Evolutionary conservation across 352 stramenopile species (phyloP).

Genomic region (Plasmopara halstedii): DNA sequence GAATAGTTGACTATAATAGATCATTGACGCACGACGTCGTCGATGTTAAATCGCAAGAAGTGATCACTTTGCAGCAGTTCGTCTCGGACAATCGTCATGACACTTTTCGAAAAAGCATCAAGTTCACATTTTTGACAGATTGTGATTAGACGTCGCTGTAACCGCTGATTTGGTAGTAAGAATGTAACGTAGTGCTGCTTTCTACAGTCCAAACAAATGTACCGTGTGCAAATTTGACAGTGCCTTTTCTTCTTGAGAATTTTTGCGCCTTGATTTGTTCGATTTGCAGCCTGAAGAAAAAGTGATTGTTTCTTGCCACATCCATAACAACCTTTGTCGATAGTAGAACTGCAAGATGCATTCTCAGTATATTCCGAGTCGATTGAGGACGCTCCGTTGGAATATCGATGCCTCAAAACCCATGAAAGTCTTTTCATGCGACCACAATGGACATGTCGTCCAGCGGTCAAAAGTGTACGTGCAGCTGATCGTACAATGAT

Average conservation of each 20-base stretch:
- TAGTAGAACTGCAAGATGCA: slow-evolving; percentile 1
- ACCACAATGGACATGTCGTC: slow-evolving; percentile 35
- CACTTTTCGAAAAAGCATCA: slow-evolving; percentile 10
- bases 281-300: slow-evolving; percentile 15
- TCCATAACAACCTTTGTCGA: slow-evolving; percentile 15
- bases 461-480: slow-evolving; percentile 25
- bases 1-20: too few species aligned
- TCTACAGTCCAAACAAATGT: slow-evolving; percentile 40
- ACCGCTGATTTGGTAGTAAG: slow-evolving; percentile 13
- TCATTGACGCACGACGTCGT: too few species aligned
- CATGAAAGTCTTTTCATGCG: slow-evolving; percentile 64
- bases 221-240: slow-evolving; percentile 35
- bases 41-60: too few species aligned
- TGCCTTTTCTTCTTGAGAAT: slow-evolving; percentile 15
- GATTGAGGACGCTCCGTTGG: slow-evolving; percentile 4
- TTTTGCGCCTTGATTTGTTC: slow-evolving; percentile 13
- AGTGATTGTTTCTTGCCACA: slow-evolving; percentile 23
- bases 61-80: slow-evolving; percentile 9
- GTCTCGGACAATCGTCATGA: slow-evolving; percentile 13
- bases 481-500: slow-evolving; percentile 25
- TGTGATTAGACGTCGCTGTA: slow-evolving; percentile 21
- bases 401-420: slow-evolving; percentile 25
- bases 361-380: slow-evolving; percentile 7
- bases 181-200: slow-evolving; percentile 36
- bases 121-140: slow-evolving; percentile 23